Evolutionary conservation across 495 filamentous ascomycete species (phyloP).

Genomic region (Achaetomiella virescens): DNA sequence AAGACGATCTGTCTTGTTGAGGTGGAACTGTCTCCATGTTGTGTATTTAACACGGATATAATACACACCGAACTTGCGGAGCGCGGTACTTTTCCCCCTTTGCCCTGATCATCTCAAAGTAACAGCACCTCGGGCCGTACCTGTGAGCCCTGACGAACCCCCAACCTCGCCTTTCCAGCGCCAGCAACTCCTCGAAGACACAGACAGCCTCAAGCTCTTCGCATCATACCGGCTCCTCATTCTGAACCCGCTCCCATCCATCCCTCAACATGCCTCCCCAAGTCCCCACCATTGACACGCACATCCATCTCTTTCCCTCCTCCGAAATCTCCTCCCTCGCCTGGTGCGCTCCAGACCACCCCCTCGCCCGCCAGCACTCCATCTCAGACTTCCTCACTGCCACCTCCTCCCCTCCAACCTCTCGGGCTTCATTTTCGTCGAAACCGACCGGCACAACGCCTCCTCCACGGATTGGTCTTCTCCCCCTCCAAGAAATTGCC

Average conservation of each 20-base stretch:
- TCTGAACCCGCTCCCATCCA: neutral
- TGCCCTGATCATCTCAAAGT: too few relatives aligned
- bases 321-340: conserved; percentile 56
- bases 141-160: too few relatives aligned
- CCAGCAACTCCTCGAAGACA: neutral
- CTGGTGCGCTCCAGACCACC: conserved; percentile 55
- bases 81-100: too few relatives aligned
- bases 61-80: neutral
- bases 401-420: conserved; percentile 33
- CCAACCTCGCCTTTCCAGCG: neutral
- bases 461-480: conserved; percentile 42
- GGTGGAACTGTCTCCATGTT: neutral
- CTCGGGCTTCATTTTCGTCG: conserved; percentile 71
- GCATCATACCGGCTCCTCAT: neutral
- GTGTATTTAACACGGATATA: too few relatives aligned
- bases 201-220: neutral
- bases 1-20: neutral
- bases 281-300: conserved; percentile 64
- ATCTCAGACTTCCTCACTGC: conserved; percentile 50
- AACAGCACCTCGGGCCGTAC: too few relatives aligned
- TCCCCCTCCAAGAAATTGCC: conserved; percentile 61
- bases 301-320: conserved; percentile 76
- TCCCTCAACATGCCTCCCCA: conserved; percentile 6
- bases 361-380: conserved; percentile 57
- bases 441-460: conserved; percentile 67